Conservation (phyloP, 441 rosid genomes). For the Jatropha podagrica region DNA sequence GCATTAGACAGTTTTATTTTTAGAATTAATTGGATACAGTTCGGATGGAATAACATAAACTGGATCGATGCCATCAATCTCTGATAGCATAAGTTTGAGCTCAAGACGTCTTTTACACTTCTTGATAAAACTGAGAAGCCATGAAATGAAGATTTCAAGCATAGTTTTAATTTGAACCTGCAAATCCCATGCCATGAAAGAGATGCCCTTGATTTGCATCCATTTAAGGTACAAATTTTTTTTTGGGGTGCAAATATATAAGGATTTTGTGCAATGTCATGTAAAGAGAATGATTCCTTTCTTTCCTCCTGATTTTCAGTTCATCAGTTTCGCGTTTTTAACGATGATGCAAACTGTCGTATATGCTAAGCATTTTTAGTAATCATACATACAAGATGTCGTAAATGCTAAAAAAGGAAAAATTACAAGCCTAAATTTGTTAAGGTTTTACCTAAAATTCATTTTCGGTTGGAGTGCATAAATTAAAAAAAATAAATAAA, state of each 20-base stretch:
- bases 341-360: too few species aligned
- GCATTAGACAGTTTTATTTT: too few species aligned
- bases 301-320: neutral
- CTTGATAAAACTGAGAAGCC: neutral
- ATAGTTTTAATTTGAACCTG: neutral
- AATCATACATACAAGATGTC: too few species aligned
- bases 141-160: neutral
- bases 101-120: neutral
- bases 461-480: too few species aligned
- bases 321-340: slow-evolving; percentile 22
- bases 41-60: slow-evolving; percentile 8
- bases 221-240: neutral
- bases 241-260: too few species aligned
- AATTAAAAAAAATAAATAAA: too few species aligned
- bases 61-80: slow-evolving; percentile 17
- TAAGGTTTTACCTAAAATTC: too few species aligned
- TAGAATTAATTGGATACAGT: neutral
- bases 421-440: too few species aligned
- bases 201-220: neutral
- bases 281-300: neutral
- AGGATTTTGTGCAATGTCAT: neutral
- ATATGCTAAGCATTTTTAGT: too few species aligned
- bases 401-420: too few species aligned
- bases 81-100: slow-evolving; percentile 8
- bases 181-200: neutral